Percentiles rank a stretch among this genome's conserved stretches.
Evolutionary conservation across 768 basidiomycete genomes (phyloP).

Genomic region (Amanita polypyramis): DNA sequence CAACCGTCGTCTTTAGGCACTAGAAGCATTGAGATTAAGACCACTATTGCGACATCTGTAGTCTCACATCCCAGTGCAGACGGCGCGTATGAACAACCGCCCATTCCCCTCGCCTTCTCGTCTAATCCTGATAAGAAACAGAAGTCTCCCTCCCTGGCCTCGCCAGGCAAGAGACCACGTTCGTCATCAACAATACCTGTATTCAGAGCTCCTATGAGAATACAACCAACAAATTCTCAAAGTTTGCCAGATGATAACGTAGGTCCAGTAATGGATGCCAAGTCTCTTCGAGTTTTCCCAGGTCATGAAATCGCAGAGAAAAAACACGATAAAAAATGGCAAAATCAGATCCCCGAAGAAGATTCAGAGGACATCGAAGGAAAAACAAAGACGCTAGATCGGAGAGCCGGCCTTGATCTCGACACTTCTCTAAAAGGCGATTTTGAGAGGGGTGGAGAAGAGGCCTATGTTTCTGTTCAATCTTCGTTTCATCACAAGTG

Average conservation of each 20-base stretch:
- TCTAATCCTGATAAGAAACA: background rate
- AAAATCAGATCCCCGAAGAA: background rate
- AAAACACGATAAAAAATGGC: background rate
- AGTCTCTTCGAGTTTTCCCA: background rate
- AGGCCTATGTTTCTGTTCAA: background rate
- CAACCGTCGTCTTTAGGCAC: constrained; percentile 5
- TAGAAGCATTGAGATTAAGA: constrained; percentile 1
- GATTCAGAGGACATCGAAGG: background rate
- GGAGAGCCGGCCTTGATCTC: background rate
- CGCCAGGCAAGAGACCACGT: background rate
- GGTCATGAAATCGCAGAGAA: background rate
- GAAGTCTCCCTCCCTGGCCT: background rate
- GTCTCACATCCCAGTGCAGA: background rate
- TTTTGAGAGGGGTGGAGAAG: background rate
- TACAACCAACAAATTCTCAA: background rate
- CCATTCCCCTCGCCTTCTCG: background rate
- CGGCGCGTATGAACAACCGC: background rate
- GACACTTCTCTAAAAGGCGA: background rate
- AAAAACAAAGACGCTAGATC: background rate
- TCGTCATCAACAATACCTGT: background rate
- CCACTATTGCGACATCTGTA: background rate
- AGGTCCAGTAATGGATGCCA: no score
- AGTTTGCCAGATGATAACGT: background rate
- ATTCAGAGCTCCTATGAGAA: background rate
- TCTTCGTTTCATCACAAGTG: background rate